phyloP scores from a whole-genome alignment of 2,329 filamentous ascomycete genomes.

The Penicillium sp. region DNA sequence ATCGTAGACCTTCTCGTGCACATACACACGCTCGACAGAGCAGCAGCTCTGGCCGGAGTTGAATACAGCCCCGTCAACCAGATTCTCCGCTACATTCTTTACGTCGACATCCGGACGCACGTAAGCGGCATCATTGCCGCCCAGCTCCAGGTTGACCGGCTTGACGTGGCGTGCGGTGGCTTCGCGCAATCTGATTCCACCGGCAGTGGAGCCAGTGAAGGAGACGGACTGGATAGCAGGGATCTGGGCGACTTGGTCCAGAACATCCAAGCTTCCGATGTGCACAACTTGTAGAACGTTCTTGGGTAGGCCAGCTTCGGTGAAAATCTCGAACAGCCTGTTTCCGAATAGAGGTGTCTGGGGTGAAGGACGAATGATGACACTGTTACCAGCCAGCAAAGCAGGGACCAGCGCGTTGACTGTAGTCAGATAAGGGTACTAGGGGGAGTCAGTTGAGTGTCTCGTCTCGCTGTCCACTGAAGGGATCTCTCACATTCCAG shows the following conservation, averaged over 20 bases:
- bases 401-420: constrained; percentile 88
- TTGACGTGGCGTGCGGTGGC: constrained; percentile 81
- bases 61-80: constrained; percentile 88
- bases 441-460: constrained; percentile 5
- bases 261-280: constrained; percentile 72
- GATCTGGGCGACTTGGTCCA: constrained; percentile 76
- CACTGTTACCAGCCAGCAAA: constrained; percentile 84
- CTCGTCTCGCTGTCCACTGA: neutral
- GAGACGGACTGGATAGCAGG: constrained; percentile 77
- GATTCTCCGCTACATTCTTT: constrained; percentile 84
- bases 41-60: constrained; percentile 97
- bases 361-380: constrained; percentile 89
- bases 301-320: constrained; percentile 75
- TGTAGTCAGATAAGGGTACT: constrained; percentile 92
- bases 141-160: constrained; percentile 83
- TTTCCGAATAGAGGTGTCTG: constrained; percentile 89
- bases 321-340: constrained; percentile 74
- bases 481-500: constrained; percentile 76
- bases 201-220: constrained; percentile 88
- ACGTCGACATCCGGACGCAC: constrained; percentile 81
- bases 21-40: constrained; percentile 85
- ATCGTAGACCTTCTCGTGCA: constrained; percentile 80
- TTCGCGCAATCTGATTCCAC: constrained; percentile 79
- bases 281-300: constrained; percentile 89
- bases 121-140: constrained; percentile 91